Evolutionary conservation across 352 stramenopile species (phyloP).

Genomic region (Aphanomyces astaci): DNA sequence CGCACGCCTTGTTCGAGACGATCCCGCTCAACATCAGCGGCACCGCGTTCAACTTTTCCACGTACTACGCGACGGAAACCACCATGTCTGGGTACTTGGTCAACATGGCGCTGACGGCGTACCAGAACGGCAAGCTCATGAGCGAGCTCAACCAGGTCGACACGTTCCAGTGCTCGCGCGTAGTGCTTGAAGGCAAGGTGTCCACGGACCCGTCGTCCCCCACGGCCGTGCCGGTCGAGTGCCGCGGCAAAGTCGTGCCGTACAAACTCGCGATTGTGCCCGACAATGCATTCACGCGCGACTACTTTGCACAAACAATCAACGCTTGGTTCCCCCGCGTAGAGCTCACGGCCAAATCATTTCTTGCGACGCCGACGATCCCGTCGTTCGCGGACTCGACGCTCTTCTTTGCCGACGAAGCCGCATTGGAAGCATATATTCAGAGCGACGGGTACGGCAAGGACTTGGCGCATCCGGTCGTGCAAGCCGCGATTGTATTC

Average conservation of each 20-base stretch:
- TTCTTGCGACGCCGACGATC: slow-evolving; percentile 27
- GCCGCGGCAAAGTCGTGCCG: slow-evolving; percentile 29
- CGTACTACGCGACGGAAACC: slow-evolving; percentile 41
- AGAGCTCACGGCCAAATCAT: slow-evolving; percentile 23
- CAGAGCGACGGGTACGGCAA: slow-evolving; percentile 38
- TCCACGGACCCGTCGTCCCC: slow-evolving; percentile 32
- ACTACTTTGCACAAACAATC: slow-evolving; percentile 53
- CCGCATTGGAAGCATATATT: slow-evolving; percentile 41
- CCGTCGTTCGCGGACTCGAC: slow-evolving; percentile 53
- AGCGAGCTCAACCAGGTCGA: slow-evolving; percentile 17
- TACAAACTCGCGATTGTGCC: slow-evolving; percentile 50
- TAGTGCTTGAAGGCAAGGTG: slow-evolving; percentile 36
- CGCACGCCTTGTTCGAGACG: slow-evolving; percentile 25
- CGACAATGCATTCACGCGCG: slow-evolving; percentile 48
- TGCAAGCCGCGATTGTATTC: slow-evolving; percentile 60
- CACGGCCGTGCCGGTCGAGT: slow-evolving; percentile 32
- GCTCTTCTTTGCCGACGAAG: slow-evolving; percentile 46
- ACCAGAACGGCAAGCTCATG: slow-evolving; percentile 28
- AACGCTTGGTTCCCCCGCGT: slow-evolving; percentile 48
- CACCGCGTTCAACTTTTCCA: slow-evolving; percentile 5
- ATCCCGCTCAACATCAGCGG: background rate
- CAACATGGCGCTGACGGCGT: slow-evolving; percentile 33
- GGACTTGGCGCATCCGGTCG: slow-evolving; percentile 32
- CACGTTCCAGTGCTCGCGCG: slow-evolving; percentile 25
- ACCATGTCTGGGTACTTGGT: slow-evolving; percentile 48